Base-by-base conservation (phyloP, 768 basidiomycete species). In the Lentinula lateritia region DNA sequence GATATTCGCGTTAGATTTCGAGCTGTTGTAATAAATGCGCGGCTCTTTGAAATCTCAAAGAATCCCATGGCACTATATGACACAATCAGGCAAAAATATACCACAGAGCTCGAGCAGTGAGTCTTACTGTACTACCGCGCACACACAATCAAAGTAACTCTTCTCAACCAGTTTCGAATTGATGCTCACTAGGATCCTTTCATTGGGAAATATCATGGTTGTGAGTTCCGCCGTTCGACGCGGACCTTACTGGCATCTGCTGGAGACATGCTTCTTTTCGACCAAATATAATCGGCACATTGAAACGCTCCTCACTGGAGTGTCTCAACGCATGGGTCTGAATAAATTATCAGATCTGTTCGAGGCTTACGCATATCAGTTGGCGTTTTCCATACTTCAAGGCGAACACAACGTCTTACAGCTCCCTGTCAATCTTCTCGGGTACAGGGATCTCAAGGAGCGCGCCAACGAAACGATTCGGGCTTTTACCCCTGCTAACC, bases 1-100 rank as follows among this genome's bases (percentile, higher is more conserved):
- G 95, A 98, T 69, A 85, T 90, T 18, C 84, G 94, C 36, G 89
- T 97, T 50, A 86, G 96, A 15, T 90, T 94, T 69, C 86, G 91
- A 35, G 83, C 82, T 1, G 89, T 89, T 0, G 74, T 79, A 13
- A 72, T 82, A n/a, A 85, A 78, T 57, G 81, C 86, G 35, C 77
- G 77, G 7, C 69, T 91, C 28, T 86, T 92, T 66, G 75, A 80
- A 3, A 70, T 82, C 2, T 76, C 84, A 16, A 60, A 65, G 15
- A 65, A 74, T 32, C 71, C 77, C 5, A 65, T 72, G 50, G 62
- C 66, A 0, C 66, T 84, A 2, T 92, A 92, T 65, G 61, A 72
- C 2, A 66, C 71, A 5, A 77, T 91, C 58, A 80, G 76, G 60
- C 62, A 72, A 15, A 72, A 70, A 16, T 77, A 87, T 28, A 77